These are phyloP conservation scores for Blastobotrys ciferrii DNA, from an alignment of 1,139 yeast genomes.

Conservation along the genomic window DNA sequence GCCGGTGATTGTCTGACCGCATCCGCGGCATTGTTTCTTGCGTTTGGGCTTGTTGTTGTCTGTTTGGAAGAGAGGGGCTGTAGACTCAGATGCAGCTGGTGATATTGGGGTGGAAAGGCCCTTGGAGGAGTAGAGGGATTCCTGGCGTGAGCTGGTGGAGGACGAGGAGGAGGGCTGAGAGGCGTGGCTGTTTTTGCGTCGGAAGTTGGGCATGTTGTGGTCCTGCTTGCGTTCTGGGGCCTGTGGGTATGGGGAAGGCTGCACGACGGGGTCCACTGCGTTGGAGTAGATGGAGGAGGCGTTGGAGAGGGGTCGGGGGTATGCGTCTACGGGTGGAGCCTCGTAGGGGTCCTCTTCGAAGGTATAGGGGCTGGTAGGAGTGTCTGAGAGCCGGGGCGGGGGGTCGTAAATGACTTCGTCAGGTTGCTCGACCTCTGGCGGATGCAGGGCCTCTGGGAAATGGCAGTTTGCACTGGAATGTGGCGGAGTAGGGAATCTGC, in stretches of 20 bases:
- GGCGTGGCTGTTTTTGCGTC: constrained; percentile 12
- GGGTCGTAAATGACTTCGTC: neutral
- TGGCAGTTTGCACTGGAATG: constrained; percentile 7
- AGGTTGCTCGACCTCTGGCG: constrained; percentile 1
- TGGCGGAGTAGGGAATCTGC: constrained; percentile 9
- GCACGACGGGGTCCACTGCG: constrained; percentile 21
- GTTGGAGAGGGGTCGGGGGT: constrained; percentile 3
- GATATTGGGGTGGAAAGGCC: constrained; percentile 14
- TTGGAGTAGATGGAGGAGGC: constrained; percentile 25
- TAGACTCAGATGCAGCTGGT: constrained; percentile 8
- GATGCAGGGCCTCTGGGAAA: constrained; percentile 8
- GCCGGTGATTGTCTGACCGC: constrained; percentile 49
- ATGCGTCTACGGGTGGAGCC: constrained; percentile 1
- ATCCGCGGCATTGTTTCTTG: constrained; percentile 42
- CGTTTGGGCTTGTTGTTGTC: constrained; percentile 1
- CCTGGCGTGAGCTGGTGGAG: constrained; percentile 12
- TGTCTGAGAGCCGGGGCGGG: constrained; percentile 2
- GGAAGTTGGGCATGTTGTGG: constrained; percentile 3
- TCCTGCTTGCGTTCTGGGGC: constrained; percentile 8
- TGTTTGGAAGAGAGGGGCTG: constrained; percentile 1
- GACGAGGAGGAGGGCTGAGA: constrained; percentile 14
- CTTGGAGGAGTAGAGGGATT: constrained; percentile 11
- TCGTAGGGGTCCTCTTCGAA: constrained; percentile 6
- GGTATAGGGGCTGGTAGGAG: neutral
- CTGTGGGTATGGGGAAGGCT: constrained; percentile 15